Base-by-base conservation (phyloP, 1,139 yeast species). In the Kodamaea fungicola region DNA sequence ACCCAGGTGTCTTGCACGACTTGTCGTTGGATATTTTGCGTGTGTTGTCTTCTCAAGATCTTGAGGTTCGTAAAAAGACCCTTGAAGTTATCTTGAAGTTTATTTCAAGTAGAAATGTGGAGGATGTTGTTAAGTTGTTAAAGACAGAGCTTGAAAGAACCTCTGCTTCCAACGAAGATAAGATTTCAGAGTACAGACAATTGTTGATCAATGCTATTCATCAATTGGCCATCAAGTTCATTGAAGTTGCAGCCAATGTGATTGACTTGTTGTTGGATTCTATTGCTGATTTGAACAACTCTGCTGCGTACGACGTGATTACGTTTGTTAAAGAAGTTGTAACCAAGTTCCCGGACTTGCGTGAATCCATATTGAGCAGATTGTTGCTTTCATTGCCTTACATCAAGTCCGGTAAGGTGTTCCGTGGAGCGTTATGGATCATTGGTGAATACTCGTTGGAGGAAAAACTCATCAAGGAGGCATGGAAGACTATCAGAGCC, bases 401-500 rank as follows among this genome's bases (percentile, higher is more conserved):
- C 27, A 82, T 87, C 35, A 85, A 83, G 54, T 83, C 95, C 44
- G 95, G 96, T 6, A 88, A 88, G 54, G 96, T 92, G 12, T 85
- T 81, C 66, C 82, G 97, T 51, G 96, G 96, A 30, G 88, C 96
- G 1, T 70, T 94, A 42, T 94, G 99, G 99, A 83, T 92, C 36
- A 67, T 94, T 52, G 98, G 98, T 61, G 98, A 94, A 62, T 92
- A 89, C 62, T 73, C 92, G 29, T 57, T 74, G 38, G 85, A 82
- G 39, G 90, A 83, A 50, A 64, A 74, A 30, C 85, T 85, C 42
- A 80, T 92, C 41, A 87, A 85, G 59, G 78, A 74, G 29, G 82
- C 95, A 7, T 94, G 98, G 98, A 83, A 78, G 52, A 85, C 79
- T 48, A 80, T 94, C 47, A 82, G 97, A 59, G 62, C 78, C 31